phyloP scores from a whole-genome alignment of 805 yeast species.

The Yarrowia deformans region DNA sequence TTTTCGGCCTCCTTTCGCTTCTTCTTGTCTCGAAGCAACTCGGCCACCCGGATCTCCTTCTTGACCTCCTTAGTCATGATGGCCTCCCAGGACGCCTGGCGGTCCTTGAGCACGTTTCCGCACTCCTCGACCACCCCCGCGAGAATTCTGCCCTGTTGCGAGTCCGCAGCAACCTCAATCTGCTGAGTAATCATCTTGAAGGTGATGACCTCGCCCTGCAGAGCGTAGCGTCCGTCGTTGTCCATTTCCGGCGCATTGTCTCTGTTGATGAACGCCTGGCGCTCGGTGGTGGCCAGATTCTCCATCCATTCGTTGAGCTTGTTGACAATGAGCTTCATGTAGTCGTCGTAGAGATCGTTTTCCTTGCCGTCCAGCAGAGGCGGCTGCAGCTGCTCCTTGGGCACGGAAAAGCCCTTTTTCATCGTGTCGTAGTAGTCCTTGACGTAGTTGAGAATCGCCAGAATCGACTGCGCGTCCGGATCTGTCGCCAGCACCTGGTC shows the following conservation, averaged over 20 bases:
- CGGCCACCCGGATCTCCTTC: slow-evolving; percentile 46
- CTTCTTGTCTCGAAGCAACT: slow-evolving; percentile 48
- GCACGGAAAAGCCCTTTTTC: slow-evolving; percentile 58
- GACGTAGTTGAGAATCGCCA: slow-evolving; percentile 79
- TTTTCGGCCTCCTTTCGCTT: slow-evolving; percentile 43
- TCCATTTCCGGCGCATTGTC: slow-evolving; percentile 75
- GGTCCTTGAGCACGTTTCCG: slow-evolving; percentile 62
- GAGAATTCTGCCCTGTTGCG: slow-evolving; percentile 79
- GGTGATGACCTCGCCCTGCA: slow-evolving; percentile 80
- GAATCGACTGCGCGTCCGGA: slow-evolving; percentile 79
- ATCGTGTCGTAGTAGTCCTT: slow-evolving; percentile 66
- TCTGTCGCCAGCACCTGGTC: slow-evolving; percentile 67
- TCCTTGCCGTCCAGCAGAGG: slow-evolving; percentile 76
- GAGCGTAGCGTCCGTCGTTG: slow-evolving; percentile 66
- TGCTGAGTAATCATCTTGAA: slow-evolving; percentile 88
- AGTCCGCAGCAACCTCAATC: slow-evolving; percentile 84
- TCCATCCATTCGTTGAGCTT: slow-evolving; percentile 88
- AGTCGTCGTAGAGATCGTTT: slow-evolving; percentile 76
- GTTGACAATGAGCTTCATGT: slow-evolving; percentile 68
- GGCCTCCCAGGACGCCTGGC: slow-evolving; percentile 69
- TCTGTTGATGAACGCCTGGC: slow-evolving; percentile 67
- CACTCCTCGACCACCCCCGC: slow-evolving; percentile 80
- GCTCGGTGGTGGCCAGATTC: slow-evolving; percentile 72
- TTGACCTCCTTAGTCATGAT: slow-evolving; percentile 63
- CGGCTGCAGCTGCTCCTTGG: slow-evolving; percentile 58